Base-by-base conservation (phyloP, 495 filamentous ascomycete species). In the Penicillium malachiteum region DNA sequence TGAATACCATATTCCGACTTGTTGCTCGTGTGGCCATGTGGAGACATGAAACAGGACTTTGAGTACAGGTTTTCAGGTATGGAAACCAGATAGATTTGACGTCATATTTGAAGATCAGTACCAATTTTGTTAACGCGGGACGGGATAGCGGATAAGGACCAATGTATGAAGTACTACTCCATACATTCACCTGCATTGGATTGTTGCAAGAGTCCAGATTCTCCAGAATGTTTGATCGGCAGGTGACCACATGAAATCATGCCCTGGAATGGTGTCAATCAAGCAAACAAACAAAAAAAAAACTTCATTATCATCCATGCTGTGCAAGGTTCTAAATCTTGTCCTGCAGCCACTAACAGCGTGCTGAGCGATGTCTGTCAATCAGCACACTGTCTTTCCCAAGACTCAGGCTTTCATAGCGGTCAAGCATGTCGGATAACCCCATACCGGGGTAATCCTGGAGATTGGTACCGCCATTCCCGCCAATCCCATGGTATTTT, bases 351-450 rank as follows among this genome's bases (percentile, higher is more conserved):
- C 10, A 26, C 34, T 13, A 37, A 37, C 34, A 37, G 8, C 12
- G 8, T 9, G 12, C 5, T 16, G 50, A 31, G 5, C 41, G 40
- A 26, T 45, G 32, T 37, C 73, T 48, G 46, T 69, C 66, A 0
- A 58, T 33, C 21, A 67, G 51, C 13, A 73, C 51, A 38, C 71
- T 66, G 47, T 75, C 72, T 37, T 72, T 73, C 1, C 75, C 75
- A 38, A 76, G 42, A 50, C 72, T 76, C 46, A 78, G 57, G 55
- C 65, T 73, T 47, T 78, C 75, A 56, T 76, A 78, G 3, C 64
- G 65, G 59, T 73, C 72, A 9, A 78, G 61, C 75, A 78, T 78
- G n/a, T 74, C 71, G 11, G 63, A 71, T 3, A 78, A 52, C 7
- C 61, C 58, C 16, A 64, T 41, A 5, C 68, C 64, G 7, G 66